A percentile compares a stretch with the other conserved stretches of the same genome.
Conservation (phyloP, 306 rosid genomes). For the Vigna radiata region DNA sequence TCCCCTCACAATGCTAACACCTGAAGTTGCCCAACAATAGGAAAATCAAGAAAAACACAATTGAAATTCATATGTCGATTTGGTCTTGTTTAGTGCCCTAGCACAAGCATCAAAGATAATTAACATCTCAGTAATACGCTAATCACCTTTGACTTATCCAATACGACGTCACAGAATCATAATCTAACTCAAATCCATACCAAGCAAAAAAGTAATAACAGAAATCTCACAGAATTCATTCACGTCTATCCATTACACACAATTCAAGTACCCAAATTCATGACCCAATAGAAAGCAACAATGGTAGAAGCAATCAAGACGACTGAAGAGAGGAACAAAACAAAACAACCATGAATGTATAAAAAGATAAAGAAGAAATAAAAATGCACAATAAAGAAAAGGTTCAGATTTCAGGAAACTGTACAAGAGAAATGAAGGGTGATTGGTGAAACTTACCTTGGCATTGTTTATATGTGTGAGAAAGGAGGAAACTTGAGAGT, state of each 20-base stretch:
- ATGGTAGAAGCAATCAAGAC: slow-evolving; percentile 24
- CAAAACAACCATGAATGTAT: neutral
- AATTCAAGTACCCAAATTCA: slow-evolving; percentile 28
- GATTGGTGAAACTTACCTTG: neutral
- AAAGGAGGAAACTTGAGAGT: slow-evolving; percentile 29
- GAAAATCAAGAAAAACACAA: slow-evolving; percentile 23
- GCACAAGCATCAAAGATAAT: slow-evolving; percentile 15
- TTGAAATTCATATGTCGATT: slow-evolving; percentile 17
- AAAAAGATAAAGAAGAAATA: neutral
- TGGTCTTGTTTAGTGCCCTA: slow-evolving; percentile 8
- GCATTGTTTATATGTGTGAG: neutral
- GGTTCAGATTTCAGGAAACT: neutral
- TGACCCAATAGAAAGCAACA: slow-evolving; percentile 33
- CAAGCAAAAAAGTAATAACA: slow-evolving; percentile 29
- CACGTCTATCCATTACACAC: neutral
- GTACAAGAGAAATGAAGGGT: slow-evolving; percentile 2
- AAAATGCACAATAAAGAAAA: slow-evolving; percentile 18
- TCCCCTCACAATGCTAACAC: slow-evolving; percentile 22
- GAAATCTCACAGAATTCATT: slow-evolving; percentile 25
- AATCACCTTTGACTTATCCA: slow-evolving; percentile 14
- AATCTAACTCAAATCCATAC: slow-evolving; percentile 20
- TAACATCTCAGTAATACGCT: neutral
- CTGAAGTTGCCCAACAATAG: slow-evolving; percentile 8
- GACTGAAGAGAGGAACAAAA: neutral
- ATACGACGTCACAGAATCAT: neutral